Percentiles rank a stretch among this genome's conserved stretches.
Conservation (phyloP, 163 green algal species). For the Scenedesmus sp. region DNA sequence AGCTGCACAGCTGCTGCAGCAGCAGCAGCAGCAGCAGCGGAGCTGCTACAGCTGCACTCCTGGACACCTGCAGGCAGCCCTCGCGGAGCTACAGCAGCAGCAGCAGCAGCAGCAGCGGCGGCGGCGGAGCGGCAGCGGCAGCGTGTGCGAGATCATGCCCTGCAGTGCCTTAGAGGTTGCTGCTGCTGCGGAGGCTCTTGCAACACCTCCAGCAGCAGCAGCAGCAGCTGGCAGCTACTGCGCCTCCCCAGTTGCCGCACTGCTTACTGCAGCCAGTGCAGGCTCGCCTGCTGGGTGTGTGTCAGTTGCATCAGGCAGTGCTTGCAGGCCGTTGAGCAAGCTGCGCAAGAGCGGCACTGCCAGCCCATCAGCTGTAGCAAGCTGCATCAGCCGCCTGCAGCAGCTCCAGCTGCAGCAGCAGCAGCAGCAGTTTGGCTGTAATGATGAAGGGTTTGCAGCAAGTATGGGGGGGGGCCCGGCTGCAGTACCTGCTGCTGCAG, state of each 20-base stretch:
- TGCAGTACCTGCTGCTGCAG: not conserved
- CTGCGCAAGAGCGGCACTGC: not conserved
- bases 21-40: constrained; percentile 2
- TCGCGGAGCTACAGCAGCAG: not conserved
- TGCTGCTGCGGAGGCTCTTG: not conserved
- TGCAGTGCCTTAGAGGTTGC: not conserved
- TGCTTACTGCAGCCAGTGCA: not conserved
- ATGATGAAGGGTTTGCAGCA: no score
- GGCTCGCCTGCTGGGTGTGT: no score
- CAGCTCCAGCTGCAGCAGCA: not conserved
- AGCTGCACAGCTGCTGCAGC: no score
- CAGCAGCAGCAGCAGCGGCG: not conserved
- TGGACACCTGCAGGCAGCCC: not conserved
- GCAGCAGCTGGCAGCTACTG: not conserved
- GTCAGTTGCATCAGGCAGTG: not conserved
- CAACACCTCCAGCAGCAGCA: no score
- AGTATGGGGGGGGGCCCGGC: no score
- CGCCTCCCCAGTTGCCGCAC: not conserved
- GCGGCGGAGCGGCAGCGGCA: not conserved
- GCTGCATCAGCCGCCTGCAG: not conserved
- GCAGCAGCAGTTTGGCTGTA: not conserved
- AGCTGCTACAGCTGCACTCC: not conserved
- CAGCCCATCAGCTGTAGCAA: not conserved
- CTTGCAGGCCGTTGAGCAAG: not conserved
- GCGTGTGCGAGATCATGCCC: not conserved